These are phyloP conservation scores for Phlebiopsis flavidoalba DNA, from an alignment of 768 basidiomycete species.

Conservation along the genomic window DNA sequence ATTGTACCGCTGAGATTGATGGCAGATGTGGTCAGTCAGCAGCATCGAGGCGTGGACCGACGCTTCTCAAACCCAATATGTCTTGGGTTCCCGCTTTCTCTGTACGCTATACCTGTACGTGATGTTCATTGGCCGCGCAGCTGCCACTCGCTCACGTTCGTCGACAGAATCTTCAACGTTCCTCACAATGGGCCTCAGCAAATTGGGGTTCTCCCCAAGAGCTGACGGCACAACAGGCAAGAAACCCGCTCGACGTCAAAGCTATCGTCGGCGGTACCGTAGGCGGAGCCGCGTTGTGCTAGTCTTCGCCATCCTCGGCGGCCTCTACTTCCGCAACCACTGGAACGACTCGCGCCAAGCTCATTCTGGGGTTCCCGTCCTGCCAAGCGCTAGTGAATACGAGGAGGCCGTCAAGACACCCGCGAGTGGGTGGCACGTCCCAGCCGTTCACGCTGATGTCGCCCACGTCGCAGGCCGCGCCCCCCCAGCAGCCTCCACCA, in stretches of 20 bases:
- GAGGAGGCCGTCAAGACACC: background rate
- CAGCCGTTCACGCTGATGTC: constrained; percentile 1
- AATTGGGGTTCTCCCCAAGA: constrained; percentile 7
- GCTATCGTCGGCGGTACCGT: constrained; percentile 10
- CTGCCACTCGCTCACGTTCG: background rate
- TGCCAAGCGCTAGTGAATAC: background rate
- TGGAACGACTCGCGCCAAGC: background rate
- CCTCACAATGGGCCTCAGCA: constrained; percentile 2
- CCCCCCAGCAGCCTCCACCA: background rate
- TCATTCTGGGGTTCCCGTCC: background rate
- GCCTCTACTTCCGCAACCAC: background rate
- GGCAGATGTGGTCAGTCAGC: constrained; percentile 20
- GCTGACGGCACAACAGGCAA: background rate
- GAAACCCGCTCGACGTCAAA: background rate
- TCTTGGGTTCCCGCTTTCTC: constrained; percentile 22
- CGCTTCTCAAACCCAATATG: constrained; percentile 14
- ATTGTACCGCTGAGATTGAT: constrained; percentile 14
- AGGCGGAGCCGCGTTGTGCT: constrained; percentile 6
- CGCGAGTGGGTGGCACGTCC: background rate
- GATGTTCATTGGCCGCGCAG: background rate
- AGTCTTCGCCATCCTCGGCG: background rate
- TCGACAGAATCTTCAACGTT: constrained; percentile 7
- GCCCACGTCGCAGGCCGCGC: background rate
- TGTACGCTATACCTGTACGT: constrained; percentile 24
- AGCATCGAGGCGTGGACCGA: constrained; percentile 24